Evolutionary conservation across 148 eudicot genomes (phyloP).

Genomic region (Beta vulgaris): DNA sequence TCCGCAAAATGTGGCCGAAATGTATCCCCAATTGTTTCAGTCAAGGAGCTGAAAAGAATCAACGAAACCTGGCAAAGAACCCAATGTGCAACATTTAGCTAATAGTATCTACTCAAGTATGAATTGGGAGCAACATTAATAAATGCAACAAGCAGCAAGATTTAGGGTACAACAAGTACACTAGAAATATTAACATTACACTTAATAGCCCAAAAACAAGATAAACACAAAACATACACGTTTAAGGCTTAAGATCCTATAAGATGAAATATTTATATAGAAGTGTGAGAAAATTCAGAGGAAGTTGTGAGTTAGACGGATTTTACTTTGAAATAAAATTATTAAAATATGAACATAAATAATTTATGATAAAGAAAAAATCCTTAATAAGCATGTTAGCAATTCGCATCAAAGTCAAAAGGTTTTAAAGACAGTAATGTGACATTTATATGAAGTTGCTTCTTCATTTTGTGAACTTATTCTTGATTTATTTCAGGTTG

Average conservation of each 20-base stretch:
- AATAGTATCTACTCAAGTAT: not conserved
- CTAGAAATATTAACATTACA: not conserved
- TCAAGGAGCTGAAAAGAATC: slow-evolving; percentile 93
- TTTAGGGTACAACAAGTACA: not conserved
- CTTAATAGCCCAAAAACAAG: not conserved
- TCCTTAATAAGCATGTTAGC: too few species aligned
- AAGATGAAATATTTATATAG: not conserved
- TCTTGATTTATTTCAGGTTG: not conserved
- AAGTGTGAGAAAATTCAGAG: not conserved
- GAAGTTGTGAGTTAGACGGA: not conserved
- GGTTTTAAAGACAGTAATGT: not conserved
- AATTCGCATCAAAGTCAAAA: too few species aligned
- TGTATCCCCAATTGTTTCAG: slow-evolving; percentile 86
- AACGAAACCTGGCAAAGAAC: slow-evolving; percentile 64
- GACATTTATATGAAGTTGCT: not conserved
- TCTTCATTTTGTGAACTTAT: not conserved
- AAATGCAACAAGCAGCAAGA: slow-evolving; percentile 7
- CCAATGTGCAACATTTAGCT: slow-evolving; percentile 29
- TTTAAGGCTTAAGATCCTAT: not conserved
- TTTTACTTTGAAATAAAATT: too few species aligned
- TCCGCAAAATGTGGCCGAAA: slow-evolving; percentile 86
- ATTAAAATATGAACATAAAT: too few species aligned
- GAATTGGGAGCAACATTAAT: not conserved
- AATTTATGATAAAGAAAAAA: too few species aligned
- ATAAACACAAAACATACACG: not conserved